phyloP scores from a whole-genome alignment of 164 flowering plant species.

The Cinnamomum chago region DNA sequence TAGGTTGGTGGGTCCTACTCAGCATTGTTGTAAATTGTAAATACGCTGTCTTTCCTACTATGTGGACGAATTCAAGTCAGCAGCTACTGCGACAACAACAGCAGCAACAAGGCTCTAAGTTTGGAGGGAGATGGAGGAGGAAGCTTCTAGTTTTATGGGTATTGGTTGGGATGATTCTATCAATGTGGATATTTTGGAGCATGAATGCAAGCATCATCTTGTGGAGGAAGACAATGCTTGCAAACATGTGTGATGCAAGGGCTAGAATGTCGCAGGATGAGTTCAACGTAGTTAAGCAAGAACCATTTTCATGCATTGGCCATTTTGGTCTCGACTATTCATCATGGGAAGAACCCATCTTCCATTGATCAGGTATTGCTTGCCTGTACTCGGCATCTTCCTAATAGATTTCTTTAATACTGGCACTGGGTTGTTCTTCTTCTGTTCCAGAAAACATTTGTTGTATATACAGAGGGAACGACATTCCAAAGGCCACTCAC shows the following conservation, averaged over 20 bases:
- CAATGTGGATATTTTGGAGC: slow-evolving; percentile 53
- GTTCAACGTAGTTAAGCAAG: slow-evolving; percentile 92
- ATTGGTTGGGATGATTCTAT: slow-evolving; percentile 37
- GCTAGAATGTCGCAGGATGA: slow-evolving; percentile 96
- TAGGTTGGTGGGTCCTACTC: slow-evolving; percentile 41
- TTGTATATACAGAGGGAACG: slow-evolving; percentile 83
- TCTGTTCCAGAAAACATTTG: slow-evolving; percentile 76
- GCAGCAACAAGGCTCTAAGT: slow-evolving; percentile 31
- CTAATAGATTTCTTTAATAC: neutral
- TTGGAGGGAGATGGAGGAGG: slow-evolving; percentile 65
- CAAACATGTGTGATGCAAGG: slow-evolving; percentile 91
- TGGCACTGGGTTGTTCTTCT: neutral
- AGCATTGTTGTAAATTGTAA: slow-evolving; percentile 35
- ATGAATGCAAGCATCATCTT: slow-evolving; percentile 29
- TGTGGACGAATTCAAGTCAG: slow-evolving; percentile 22
- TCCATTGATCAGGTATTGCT: slow-evolving; percentile 79
- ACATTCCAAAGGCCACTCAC: slow-evolving; percentile 95
- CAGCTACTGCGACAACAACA: slow-evolving; percentile 32
- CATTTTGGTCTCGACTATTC: slow-evolving; percentile 85
- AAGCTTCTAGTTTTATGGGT: slow-evolving; percentile 50
- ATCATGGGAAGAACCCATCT: slow-evolving; percentile 82
- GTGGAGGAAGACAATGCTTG: slow-evolving; percentile 57
- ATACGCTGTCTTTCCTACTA: slow-evolving; percentile 17
- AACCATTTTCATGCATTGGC: slow-evolving; percentile 98
- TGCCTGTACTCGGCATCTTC: neutral